Evolutionary conservation across 768 basidiomycete species (phyloP).

Genomic region (Gloeopeniophorella convolvens): DNA sequence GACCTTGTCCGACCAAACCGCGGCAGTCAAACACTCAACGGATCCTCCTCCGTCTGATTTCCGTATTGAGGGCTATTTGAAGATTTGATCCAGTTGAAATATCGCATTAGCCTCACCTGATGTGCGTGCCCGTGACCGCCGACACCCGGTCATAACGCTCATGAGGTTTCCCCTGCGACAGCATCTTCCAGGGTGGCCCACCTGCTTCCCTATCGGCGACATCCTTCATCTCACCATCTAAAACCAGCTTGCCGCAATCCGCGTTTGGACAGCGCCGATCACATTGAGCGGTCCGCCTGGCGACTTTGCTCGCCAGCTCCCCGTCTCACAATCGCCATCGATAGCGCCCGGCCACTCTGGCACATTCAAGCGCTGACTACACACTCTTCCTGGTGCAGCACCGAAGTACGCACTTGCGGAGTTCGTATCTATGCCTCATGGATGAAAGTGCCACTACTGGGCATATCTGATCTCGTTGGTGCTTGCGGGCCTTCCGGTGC

Average conservation of each 20-base stretch:
- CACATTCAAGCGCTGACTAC: constrained; percentile 4
- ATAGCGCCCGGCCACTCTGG: constrained; percentile 4
- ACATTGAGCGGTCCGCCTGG: background rate
- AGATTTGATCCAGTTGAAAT: constrained; percentile 1
- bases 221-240: background rate
- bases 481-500: background rate
- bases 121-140: constrained; percentile 9
- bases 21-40: background rate
- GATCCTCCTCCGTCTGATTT: background rate
- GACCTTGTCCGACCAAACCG: constrained; percentile 1
- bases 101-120: constrained; percentile 12
- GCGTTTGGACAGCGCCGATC: constrained; percentile 7
- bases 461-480: constrained; percentile 2
- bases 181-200: constrained; percentile 2
- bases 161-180: background rate
- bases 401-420: constrained; percentile 6
- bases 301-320: constrained; percentile 1
- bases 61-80: background rate
- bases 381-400: background rate
- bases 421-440: background rate
- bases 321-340: constrained; percentile 10
- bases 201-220: constrained; percentile 1
- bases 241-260: background rate
- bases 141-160: constrained; percentile 6
- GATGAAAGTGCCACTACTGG: constrained; percentile 12